A percentile compares a stretch with the other conserved stretches of the same genome.
These are phyloP conservation scores for Auxenochlorella pyrenoidosa DNA, from an alignment of 139 green algal genomes.

Conservation along the genomic window DNA sequence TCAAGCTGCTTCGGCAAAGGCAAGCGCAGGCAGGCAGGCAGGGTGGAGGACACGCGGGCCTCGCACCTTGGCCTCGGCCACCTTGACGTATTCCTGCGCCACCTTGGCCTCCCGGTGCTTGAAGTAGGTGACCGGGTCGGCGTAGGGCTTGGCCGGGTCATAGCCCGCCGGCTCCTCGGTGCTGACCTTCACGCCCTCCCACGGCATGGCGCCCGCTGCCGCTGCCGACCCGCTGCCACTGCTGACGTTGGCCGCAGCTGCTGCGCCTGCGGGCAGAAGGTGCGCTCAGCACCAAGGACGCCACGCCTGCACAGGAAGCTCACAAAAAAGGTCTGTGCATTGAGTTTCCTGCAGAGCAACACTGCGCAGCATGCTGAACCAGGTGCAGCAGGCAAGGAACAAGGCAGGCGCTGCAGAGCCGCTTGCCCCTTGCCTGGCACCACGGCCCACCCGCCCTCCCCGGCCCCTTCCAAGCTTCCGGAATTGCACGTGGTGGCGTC, in stretches of 20 bases:
- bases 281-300: no score
- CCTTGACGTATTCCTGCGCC: constrained; percentile 45
- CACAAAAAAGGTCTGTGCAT: no score
- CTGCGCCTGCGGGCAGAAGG: no score
- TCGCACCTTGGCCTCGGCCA: constrained; percentile 53
- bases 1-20: neutral
- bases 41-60: neutral
- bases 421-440: no score
- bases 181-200: constrained; percentile 10
- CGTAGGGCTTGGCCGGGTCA: constrained; percentile 20
- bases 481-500: no score
- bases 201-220: constrained; percentile 19
- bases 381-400: no score
- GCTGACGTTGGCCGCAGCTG: neutral
- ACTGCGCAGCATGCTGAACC: no score
- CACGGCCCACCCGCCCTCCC: no score
- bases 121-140: constrained; percentile 51
- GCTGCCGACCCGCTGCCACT: neutral
- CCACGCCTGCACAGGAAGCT: no score
- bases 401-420: no score
- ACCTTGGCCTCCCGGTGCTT: constrained; percentile 51
- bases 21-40: neutral
- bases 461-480: no score
- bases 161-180: constrained; percentile 41
- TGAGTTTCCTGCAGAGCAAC: no score